These are phyloP conservation scores for Pseudogymnoascus sp. DNA, from an alignment of 2,329 filamentous ascomycete genomes.

Conservation along the genomic window DNA sequence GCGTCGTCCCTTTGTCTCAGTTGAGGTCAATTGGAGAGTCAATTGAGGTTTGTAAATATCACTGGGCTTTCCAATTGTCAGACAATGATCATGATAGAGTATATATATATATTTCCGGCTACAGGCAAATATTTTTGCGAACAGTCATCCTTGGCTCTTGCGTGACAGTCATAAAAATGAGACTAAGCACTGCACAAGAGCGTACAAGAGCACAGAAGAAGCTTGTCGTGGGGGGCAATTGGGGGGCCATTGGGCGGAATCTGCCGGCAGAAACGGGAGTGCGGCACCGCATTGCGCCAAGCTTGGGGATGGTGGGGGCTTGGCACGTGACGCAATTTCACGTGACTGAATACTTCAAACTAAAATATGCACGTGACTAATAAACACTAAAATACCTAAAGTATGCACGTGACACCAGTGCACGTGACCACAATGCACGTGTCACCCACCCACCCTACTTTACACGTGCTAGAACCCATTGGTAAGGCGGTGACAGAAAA, in stretches of 20 bases:
- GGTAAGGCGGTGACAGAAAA: slow-evolving; percentile 6
- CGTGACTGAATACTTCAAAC: too few species aligned
- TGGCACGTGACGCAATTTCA: neutral
- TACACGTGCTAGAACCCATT: neutral
- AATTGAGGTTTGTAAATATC: neutral
- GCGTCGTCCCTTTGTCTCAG: neutral
- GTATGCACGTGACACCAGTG: too few species aligned
- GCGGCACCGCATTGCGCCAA: slow-evolving; percentile 3
- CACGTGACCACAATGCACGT: too few species aligned
- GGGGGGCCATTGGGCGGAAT: neutral
- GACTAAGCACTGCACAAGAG: neutral
- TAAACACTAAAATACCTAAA: too few species aligned
- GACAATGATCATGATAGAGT: neutral
- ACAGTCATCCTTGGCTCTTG: neutral
- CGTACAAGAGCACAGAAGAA: neutral
- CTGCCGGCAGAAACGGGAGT: neutral
- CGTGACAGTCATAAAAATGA: neutral
- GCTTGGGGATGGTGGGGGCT: neutral
- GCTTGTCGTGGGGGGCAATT: neutral
- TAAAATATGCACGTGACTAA: too few species aligned
- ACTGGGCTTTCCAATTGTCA: neutral
- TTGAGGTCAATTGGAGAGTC: neutral
- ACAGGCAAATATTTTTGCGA: neutral
- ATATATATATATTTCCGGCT: neutral
- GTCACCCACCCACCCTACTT: too few species aligned